These are phyloP conservation scores for Lactifluus volemus DNA, from an alignment of 768 basidiomycete species.

Conservation along the genomic window DNA sequence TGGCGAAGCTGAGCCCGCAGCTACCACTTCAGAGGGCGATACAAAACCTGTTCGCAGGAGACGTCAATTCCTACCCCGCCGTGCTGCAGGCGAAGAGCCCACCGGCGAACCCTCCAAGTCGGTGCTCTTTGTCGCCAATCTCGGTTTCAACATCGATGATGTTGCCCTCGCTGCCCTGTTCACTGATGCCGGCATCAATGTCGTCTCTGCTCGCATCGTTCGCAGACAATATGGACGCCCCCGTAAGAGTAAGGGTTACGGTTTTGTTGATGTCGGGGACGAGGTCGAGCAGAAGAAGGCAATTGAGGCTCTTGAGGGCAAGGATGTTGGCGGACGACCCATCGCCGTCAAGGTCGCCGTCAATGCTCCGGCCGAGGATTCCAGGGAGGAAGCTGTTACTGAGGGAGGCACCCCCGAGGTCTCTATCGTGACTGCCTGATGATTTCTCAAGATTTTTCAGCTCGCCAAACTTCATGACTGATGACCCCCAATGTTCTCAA, in stretches of 20 bases:
- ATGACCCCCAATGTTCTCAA: constrained; percentile 18
- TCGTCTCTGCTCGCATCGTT: constrained; percentile 84
- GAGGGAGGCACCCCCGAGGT: constrained; percentile 17
- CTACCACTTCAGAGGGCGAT: constrained; percentile 32
- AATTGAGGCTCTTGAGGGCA: constrained; percentile 77
- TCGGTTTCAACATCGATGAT: constrained; percentile 90
- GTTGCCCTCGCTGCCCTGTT: constrained; percentile 72
- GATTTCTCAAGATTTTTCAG: background rate
- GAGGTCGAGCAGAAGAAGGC: constrained; percentile 91
- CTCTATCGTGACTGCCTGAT: constrained; percentile 16
- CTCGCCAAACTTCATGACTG: constrained; percentile 5
- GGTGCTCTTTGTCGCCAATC: constrained; percentile 94
- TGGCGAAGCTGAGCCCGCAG: constrained; percentile 31
- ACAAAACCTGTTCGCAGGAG: constrained; percentile 44
- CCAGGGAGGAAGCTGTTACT: constrained; percentile 20
- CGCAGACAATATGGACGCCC: constrained; percentile 75
- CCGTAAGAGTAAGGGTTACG: constrained; percentile 92
- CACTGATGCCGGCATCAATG: constrained; percentile 74
- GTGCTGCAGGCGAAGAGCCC: constrained; percentile 76
- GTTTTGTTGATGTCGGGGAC: constrained; percentile 90
- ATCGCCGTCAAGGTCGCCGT: constrained; percentile 96
- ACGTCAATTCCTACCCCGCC: constrained; percentile 48
- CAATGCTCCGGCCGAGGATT: constrained; percentile 57
- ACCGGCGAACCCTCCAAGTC: constrained; percentile 82
- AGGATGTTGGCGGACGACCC: constrained; percentile 74